phyloP scores from a whole-genome alignment of 2,329 filamentous ascomycete species.

The Zymoseptoria brevis region DNA sequence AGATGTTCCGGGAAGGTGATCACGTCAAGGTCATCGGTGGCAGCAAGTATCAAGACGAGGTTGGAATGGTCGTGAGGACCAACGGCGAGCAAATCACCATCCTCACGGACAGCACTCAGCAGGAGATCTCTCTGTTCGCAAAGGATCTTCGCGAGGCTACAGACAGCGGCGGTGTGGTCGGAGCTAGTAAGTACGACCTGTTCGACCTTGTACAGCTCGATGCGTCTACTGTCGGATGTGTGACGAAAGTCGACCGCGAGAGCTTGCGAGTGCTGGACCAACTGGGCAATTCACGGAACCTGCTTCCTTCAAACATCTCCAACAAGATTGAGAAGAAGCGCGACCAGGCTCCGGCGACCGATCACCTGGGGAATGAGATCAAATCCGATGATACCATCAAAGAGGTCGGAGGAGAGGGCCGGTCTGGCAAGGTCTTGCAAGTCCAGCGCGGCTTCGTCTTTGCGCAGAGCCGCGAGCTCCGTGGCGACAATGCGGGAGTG shows the following conservation, averaged over 20 bases:
- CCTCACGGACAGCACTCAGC: constrained; percentile 83
- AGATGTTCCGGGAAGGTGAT: constrained; percentile 86
- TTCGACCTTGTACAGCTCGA: constrained; percentile 93
- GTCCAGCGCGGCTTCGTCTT: constrained; percentile 92
- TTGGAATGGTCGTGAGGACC: constrained; percentile 94
- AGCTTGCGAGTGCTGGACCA: constrained; percentile 86
- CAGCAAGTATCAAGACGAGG: constrained; percentile 87
- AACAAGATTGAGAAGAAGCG: constrained; percentile 79
- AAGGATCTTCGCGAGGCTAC: constrained; percentile 91
- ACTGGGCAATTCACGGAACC: constrained; percentile 69
- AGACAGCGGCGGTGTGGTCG: constrained; percentile 78
- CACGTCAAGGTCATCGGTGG: constrained; percentile 98
- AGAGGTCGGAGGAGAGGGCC: constrained; percentile 76
- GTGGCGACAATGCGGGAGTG: constrained; percentile 72
- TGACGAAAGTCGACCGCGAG: constrained; percentile 92
- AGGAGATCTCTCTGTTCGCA: constrained; percentile 95
- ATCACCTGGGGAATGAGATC: constrained; percentile 89
- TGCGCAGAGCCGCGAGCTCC: constrained; percentile 72
- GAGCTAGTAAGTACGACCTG: constrained; percentile 80
- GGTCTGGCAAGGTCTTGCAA: constrained; percentile 83
- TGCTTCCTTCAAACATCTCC: constrained; percentile 85
- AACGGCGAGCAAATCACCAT: constrained; percentile 87
- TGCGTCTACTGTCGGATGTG: constrained; percentile 80
- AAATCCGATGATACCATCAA: constrained; percentile 85
- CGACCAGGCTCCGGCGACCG: constrained; percentile 72